Percentiles rank a stretch among this genome's conserved stretches.
Evolutionary conservation across 805 yeast species (phyloP).

Genomic region (Candida hispaniensis): DNA sequence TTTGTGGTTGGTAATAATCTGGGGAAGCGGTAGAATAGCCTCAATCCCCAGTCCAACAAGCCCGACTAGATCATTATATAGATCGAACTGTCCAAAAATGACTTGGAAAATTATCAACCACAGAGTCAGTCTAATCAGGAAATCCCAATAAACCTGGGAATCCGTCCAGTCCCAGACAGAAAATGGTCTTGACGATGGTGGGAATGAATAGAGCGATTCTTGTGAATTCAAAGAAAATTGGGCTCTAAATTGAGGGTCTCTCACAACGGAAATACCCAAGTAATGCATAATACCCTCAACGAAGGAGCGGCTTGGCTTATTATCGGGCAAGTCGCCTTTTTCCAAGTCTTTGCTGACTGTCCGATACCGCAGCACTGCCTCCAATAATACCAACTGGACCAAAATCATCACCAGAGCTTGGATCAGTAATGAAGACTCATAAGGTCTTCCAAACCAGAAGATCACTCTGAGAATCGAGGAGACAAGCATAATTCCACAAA

Average conservation of each 20-base stretch:
- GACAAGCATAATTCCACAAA: conserved; percentile 82
- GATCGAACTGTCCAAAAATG: conserved; percentile 29
- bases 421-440: conserved; percentile 63
- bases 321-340: conserved; percentile 3
- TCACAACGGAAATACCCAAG: too few relatives aligned
- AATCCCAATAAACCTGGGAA: conserved; percentile 49
- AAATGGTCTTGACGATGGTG: conserved; percentile 31
- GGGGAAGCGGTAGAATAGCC: conserved; percentile 30
- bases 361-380: conserved; percentile 41
- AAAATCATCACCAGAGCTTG: conserved; percentile 81
- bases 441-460: conserved; percentile 71
- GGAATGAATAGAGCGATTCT: too few relatives aligned
- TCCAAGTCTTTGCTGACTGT: conserved; percentile 10
- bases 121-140: conserved; percentile 39
- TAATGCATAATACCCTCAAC: too few relatives aligned
- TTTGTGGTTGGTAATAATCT: conserved; percentile 70
- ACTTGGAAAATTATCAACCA: conserved; percentile 35
- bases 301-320: too few relatives aligned
- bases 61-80: conserved; percentile 45
- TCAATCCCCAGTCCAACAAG: conserved; percentile 51
- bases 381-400: conserved; percentile 57
- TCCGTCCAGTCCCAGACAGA: conserved; percentile 83
- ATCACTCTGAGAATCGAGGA: conserved; percentile 63
- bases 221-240: too few relatives aligned
- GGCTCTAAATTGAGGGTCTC: too few relatives aligned